These are phyloP conservation scores for Dunaliella sp. DNA, from an alignment of 139 green algal genomes.

Conservation along the genomic window DNA sequence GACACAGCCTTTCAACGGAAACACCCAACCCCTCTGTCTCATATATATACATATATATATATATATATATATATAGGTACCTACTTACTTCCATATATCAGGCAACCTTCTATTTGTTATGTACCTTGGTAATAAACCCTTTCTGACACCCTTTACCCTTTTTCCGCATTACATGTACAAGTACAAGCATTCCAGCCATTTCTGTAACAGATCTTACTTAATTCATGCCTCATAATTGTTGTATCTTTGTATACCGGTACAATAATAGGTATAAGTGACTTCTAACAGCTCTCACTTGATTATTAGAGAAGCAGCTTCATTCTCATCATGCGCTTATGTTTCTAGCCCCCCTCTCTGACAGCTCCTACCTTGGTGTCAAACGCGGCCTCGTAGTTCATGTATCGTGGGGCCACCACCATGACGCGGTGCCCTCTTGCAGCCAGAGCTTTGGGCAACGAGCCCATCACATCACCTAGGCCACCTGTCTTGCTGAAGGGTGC, in stretches of 20 bases:
- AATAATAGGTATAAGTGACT: background rate
- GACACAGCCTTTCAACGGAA: too few relatives aligned
- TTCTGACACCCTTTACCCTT: too few relatives aligned
- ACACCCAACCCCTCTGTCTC: too few relatives aligned
- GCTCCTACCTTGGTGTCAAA: conserved; percentile 62
- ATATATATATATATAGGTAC: too few relatives aligned
- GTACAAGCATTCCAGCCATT: background rate
- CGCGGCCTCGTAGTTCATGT: conserved; percentile 64
- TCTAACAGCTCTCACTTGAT: background rate
- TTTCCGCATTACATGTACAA: too few relatives aligned
- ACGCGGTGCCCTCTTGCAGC: conserved; percentile 69
- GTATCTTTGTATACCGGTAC: background rate
- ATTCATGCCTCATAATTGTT: background rate
- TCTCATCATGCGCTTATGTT: background rate
- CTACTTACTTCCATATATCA: too few relatives aligned
- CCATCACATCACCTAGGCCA: conserved; percentile 76
- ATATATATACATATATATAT: too few relatives aligned
- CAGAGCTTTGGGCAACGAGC: conserved; percentile 66
- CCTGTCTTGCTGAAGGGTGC: conserved; percentile 86
- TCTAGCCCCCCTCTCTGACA: background rate
- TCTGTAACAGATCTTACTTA: background rate
- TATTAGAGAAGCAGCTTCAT: background rate
- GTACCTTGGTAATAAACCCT: too few relatives aligned
- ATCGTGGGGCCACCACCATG: conserved; percentile 83
- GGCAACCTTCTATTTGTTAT: too few relatives aligned